These are phyloP conservation scores for Ustilago xerochloae DNA, from an alignment of 1,284 basidiomycete genomes.

Conservation along the genomic window DNA sequence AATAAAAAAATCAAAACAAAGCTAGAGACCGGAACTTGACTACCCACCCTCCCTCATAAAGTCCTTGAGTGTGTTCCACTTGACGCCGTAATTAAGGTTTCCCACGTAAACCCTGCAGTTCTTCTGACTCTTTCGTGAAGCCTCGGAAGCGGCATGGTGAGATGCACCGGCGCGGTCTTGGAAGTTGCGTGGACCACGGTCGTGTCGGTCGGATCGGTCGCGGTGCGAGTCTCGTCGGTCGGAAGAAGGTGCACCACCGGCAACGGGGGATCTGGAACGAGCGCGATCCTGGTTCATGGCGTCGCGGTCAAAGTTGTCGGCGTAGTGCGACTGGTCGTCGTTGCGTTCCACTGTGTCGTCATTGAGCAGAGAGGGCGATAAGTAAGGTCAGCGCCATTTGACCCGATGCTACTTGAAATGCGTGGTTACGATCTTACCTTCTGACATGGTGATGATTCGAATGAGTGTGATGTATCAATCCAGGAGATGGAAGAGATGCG, in stretches of 20 bases:
- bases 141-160: slow-evolving; percentile 59
- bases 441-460: slow-evolving; percentile 23
- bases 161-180: slow-evolving; percentile 36
- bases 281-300: slow-evolving; percentile 45
- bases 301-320: slow-evolving; percentile 36
- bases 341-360: slow-evolving; percentile 31
- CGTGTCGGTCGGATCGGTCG: slow-evolving; percentile 23
- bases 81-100: slow-evolving; percentile 96
- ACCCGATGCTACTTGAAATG: too few relatives aligned
- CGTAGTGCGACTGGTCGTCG: slow-evolving; percentile 35
- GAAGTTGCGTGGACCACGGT: slow-evolving; percentile 32
- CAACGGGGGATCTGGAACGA: slow-evolving; percentile 39
- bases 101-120: slow-evolving; percentile 98
- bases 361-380: neutral
- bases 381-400: too few relatives aligned
- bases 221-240: slow-evolving; percentile 20
- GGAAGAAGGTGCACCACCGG: slow-evolving; percentile 30
- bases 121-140: slow-evolving; percentile 88
- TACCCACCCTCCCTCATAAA: slow-evolving; percentile 65
- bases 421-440: too few relatives aligned
- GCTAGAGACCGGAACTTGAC: slow-evolving; percentile 14
- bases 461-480: neutral
- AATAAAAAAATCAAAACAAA: slow-evolving; percentile 11
- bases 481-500: neutral
- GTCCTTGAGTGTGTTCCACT: slow-evolving; percentile 89